Base-by-base conservation (phyloP, 768 basidiomycete species). In the Cantharellus cinnabarinus region DNA sequence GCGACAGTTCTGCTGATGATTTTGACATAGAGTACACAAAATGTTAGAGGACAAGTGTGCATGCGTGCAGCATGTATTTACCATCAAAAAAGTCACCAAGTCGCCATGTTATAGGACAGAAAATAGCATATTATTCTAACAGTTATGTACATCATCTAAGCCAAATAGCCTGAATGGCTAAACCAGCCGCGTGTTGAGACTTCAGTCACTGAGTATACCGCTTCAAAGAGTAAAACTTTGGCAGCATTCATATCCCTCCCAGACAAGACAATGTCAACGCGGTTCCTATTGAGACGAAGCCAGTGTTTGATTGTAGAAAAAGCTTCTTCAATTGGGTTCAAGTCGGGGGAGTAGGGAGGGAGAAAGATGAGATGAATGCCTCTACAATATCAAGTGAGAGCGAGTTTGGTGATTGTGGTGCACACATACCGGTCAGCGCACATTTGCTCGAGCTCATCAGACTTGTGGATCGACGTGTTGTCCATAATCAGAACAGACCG, bases 401-500 rank as follows among this genome's bases (percentile, higher is more conserved):
- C 20, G 20, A 29, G 29, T 59, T 5, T 10, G 4, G 42, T n/a
- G 10, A 5, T 60, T 7, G 40, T 14, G 5, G 20, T 48, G 7
- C 10, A 44, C 20, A 0, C 20, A 29, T 29, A 59, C 58, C 44
- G 34, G 15, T 29, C 60, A 7, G 61, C 61, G 15, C 61, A 38
- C 51, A 63, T 61, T 34, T 58, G 51, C n/a, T 50, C 37, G 29
- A 63, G 35, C 5, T 1, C 1, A 3, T 42, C 41, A 5, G 34
- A 7, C 29, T 63, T 39, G 38, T 63, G 62, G 38, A 63, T 63
- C 0, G 20, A 14, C 2, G 44, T 34, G 54, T 63, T 63, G 41
- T 63, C 62, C 62, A 63, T 61, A 20, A 63, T 41, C 20, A 63
- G 7, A 29, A 63, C 62, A n/a, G 56, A 58, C 38, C 59, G 58